Conservation (phyloP, 2,329 filamentous ascomycete species). For the Botryotinia convoluta region DNA sequence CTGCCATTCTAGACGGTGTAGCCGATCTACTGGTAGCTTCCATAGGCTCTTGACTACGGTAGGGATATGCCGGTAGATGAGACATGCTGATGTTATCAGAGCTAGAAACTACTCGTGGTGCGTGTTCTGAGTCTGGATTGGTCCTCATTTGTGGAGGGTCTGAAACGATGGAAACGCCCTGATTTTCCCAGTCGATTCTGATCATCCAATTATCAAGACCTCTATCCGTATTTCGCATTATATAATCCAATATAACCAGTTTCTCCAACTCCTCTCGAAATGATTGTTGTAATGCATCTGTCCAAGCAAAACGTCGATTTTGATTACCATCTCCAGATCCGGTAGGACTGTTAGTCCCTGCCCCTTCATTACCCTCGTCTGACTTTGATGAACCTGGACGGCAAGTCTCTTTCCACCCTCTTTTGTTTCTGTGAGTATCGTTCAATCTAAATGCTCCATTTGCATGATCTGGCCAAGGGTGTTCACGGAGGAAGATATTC, state of each 20-base stretch:
- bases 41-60: conserved; percentile 82
- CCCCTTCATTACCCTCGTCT: conserved; percentile 59
- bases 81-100: conserved; percentile 33
- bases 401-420: conserved; percentile 79
- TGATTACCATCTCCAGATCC: conserved; percentile 27
- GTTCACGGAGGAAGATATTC: conserved; percentile 88
- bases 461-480: conserved; percentile 90
- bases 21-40: conserved; percentile 57
- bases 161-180: conserved; percentile 80
- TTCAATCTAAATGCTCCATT: conserved; percentile 64
- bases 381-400: conserved; percentile 57
- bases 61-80: conserved; percentile 55
- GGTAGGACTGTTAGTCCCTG: conserved; percentile 44
- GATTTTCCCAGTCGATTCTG: conserved; percentile 81
- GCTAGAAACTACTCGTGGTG: conserved; percentile 47
- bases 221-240: conserved; percentile 97
- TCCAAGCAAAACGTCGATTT: conserved; percentile 69
- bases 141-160: conserved; percentile 71
- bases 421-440: conserved; percentile 64
- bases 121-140: conserved; percentile 51
- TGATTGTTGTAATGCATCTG: conserved; percentile 79
- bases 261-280: conserved; percentile 96
- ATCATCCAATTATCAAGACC: conserved; percentile 99
- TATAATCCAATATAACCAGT: conserved; percentile 94
- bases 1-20: conserved; percentile 37